phyloP scores from a whole-genome alignment of 768 basidiomycete genomes.

The Hygrocybe coccinea region DNA sequence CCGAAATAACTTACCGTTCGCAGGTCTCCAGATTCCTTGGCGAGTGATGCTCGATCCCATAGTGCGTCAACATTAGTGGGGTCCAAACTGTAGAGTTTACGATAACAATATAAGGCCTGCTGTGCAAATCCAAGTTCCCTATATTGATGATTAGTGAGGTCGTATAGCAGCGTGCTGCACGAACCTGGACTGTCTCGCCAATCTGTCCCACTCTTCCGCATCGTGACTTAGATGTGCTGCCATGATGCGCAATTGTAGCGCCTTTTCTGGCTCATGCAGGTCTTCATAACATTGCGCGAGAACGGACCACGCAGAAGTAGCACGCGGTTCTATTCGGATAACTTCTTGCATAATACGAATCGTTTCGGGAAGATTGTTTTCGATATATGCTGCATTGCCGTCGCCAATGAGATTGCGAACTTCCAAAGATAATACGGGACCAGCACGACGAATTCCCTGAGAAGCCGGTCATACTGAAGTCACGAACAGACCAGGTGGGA shows the following conservation, averaged over 20 bases:
- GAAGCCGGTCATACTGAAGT: slow-evolving; percentile 7
- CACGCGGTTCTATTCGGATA: slow-evolving; percentile 87
- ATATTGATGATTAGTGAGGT: background rate
- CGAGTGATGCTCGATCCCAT: slow-evolving; percentile 84
- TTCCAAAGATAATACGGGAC: slow-evolving; percentile 61
- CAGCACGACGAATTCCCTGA: slow-evolving; percentile 42
- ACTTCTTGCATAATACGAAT: slow-evolving; percentile 85
- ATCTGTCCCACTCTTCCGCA: slow-evolving; percentile 80
- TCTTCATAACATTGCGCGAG: slow-evolving; percentile 82
- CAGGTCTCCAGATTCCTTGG: slow-evolving; percentile 68
- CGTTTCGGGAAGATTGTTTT: slow-evolving; percentile 59
- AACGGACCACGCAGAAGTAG: slow-evolving; percentile 79
- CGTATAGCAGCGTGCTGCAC: background rate
- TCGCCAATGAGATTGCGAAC: slow-evolving; percentile 73
- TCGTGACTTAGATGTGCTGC: slow-evolving; percentile 83
- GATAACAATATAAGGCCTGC: slow-evolving; percentile 89
- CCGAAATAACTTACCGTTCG: slow-evolving; percentile 46
- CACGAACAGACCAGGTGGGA: background rate
- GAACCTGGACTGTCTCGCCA: slow-evolving; percentile 73
- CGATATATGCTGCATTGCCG: slow-evolving; percentile 83
- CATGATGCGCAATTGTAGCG: slow-evolving; percentile 81
- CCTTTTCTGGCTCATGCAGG: slow-evolving; percentile 59
- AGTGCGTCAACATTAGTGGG: slow-evolving; percentile 78
- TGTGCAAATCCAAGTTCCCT: slow-evolving; percentile 71
- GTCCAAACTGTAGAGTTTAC: slow-evolving; percentile 74